Conservation (phyloP, 768 basidiomycete species). For the Trametes sanguinea region DNA sequence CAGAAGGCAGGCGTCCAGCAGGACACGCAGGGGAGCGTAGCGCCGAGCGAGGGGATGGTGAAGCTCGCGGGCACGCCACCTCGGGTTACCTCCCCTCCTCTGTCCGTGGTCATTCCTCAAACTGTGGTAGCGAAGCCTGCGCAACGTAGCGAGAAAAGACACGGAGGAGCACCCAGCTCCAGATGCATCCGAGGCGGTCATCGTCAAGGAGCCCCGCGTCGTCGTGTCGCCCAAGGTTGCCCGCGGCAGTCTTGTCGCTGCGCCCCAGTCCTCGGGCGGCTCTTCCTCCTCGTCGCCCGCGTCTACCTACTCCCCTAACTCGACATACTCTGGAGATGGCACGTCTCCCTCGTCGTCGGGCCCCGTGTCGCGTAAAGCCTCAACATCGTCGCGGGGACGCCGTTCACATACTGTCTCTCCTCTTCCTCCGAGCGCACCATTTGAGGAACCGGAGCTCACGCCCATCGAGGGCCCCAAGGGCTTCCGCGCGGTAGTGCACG, state of each 20-base stretch:
- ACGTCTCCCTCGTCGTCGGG: slow-evolving; percentile 12
- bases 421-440: slow-evolving; percentile 4
- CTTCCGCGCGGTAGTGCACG: slow-evolving; percentile 38
- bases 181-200: slow-evolving; percentile 17
- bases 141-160: not conserved
- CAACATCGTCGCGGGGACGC: not conserved
- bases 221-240: slow-evolving; percentile 18
- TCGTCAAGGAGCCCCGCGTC: slow-evolving; percentile 23
- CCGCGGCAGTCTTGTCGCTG: slow-evolving; percentile 22
- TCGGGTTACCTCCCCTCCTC: slow-evolving; percentile 21
- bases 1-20: not conserved
- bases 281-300: slow-evolving; percentile 16
- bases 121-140: not conserved
- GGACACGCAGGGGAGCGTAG: not conserved
- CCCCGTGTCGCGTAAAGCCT: slow-evolving; percentile 14
- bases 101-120: slow-evolving; percentile 22
- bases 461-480: slow-evolving; percentile 26
- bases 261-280: slow-evolving; percentile 12
- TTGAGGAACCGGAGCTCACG: slow-evolving; percentile 28
- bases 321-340: slow-evolving; percentile 14
- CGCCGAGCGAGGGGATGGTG: slow-evolving; percentile 5
- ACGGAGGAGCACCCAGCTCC: slow-evolving; percentile 16
- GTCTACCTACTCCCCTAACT: slow-evolving; percentile 11
- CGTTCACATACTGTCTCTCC: slow-evolving; percentile 7
- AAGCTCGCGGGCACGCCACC: slow-evolving; percentile 9